These are phyloP conservation scores for Panicum virgatum DNA, from an alignment of 202 grass and related monocot genomes.

Conservation along the genomic window DNA sequence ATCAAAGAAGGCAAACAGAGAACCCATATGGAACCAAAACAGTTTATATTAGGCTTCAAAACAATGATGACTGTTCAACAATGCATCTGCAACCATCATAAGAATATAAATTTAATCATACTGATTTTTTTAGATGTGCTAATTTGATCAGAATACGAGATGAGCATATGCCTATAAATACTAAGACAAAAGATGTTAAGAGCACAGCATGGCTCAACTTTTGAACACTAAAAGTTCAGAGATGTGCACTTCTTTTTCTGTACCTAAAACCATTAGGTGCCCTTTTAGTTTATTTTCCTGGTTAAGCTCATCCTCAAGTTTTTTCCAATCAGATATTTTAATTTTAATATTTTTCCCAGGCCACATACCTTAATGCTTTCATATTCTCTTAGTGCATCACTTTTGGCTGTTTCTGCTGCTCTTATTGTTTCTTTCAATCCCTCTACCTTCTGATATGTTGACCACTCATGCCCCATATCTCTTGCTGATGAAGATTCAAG, in stretches of 20 bases:
- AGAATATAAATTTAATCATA: slow-evolving; percentile 8
- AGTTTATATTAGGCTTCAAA: slow-evolving; percentile 27
- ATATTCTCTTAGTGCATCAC: slow-evolving; percentile 71
- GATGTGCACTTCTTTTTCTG: background rate
- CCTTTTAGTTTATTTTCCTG: slow-evolving; percentile 1
- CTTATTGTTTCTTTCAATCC: slow-evolving; percentile 88
- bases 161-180: background rate
- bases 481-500: slow-evolving; percentile 69
- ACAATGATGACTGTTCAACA: background rate
- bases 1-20: background rate
- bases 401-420: slow-evolving; percentile 74
- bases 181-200: background rate
- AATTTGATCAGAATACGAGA: background rate
- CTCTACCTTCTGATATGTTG: slow-evolving; percentile 64
- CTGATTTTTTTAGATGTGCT: background rate
- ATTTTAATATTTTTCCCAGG: background rate
- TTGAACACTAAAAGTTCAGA: slow-evolving; percentile 16
- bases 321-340: slow-evolving; percentile 1
- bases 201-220: background rate
- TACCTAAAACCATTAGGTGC: background rate
- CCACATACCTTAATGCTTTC: slow-evolving; percentile 81
- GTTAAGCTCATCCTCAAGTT: background rate
- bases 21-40: background rate
- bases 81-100: background rate
- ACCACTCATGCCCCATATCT: slow-evolving; percentile 65